A percentile compares a stretch with the other conserved stretches of the same genome.
Evolutionary conservation across 208 protist species (phyloP).

Genomic region (Leishmania amazonensis): DNA sequence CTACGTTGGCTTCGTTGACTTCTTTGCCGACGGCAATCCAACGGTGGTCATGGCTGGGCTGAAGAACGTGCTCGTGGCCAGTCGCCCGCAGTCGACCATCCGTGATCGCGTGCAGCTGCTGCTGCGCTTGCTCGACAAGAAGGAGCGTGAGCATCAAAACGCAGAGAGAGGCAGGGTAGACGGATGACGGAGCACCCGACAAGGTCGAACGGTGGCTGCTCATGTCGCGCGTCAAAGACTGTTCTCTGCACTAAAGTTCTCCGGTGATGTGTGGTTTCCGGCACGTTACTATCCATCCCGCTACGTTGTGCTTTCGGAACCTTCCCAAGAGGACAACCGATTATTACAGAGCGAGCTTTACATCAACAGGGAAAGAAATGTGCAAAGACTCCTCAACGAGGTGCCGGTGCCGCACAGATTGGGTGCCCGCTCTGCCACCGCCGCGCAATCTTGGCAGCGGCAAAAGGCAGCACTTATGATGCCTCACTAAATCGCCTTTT

Average conservation of each 20-base stretch:
- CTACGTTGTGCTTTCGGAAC: not conserved
- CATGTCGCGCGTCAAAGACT: not conserved
- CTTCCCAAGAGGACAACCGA: not conserved
- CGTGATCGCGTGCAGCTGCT: slow-evolving; percentile 47
- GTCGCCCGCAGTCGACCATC: slow-evolving; percentile 39
- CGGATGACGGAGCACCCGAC: not conserved
- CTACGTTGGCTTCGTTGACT: slow-evolving; percentile 76
- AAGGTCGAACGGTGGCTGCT: not conserved
- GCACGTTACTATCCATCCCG: not conserved
- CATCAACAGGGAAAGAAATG: not conserved
- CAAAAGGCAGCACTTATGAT: not conserved
- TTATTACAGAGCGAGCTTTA: not conserved
- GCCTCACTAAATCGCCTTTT: not conserved
- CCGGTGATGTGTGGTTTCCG: not conserved
- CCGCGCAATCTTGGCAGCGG: not conserved
- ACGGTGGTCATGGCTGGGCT: slow-evolving; percentile 75
- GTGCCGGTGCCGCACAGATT: too few species aligned
- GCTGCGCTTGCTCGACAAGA: slow-evolving; percentile 50
- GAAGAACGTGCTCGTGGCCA: slow-evolving; percentile 71
- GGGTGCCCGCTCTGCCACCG: not conserved
- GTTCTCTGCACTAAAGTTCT: not conserved
- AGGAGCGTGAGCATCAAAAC: slow-evolving; percentile 16
- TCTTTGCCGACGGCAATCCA: slow-evolving; percentile 58
- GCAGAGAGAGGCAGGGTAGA: slow-evolving; percentile 12
- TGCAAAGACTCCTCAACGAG: too few species aligned